Base-by-base conservation (phyloP, 163 green algal species). In the Smithsoniella earleae region DNA sequence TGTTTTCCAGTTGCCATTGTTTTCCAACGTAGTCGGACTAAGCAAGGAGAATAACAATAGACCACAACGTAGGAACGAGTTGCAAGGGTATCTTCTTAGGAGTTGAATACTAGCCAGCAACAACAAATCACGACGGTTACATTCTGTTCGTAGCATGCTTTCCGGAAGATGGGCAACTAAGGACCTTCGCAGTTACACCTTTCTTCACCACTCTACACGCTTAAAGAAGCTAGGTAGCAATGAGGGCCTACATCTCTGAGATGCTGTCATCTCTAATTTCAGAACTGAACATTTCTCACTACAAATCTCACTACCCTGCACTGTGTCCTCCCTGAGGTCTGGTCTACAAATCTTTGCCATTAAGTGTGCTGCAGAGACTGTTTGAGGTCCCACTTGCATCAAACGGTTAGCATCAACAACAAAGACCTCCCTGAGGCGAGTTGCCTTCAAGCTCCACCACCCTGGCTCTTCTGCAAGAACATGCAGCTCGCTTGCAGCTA, bases 201-300 rank as follows among this genome's bases (percentile, higher is more conserved):
- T n/a, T n/a, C 40, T 49, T 69, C 25, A 69, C 58, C 58, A 69
- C 25, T 3, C 3, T 0, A 69, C 58, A 16, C 22, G 1, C 18
- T 36, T 18, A 31, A 69, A 69, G 58, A 69, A 69, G 16, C 58
- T 36, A 43, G 58, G 58, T n/a, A 69, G 58, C 16, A 69, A 31
- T 33, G 58, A 69, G 30, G 58, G 58, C 58, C 58, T 30, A 34
- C 58, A 69, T 16, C 58, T 30, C 58, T 69, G 58, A 16, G 27
- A 30, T 0, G 31, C 58, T 5, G 58, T 36, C 58, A 69, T 69
- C 16, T 69, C 58, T 5, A 69, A 34, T 13, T 69, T 69, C 58
- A 30, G 58, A 30, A 69, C 58, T n/a, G 5, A 0, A 3, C 28
- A n/a, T 16, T 4, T 36, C 25, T 36, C 58, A n/a, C 30, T 30